phyloP scores from a whole-genome alignment of 2,329 filamentous ascomycete species.

The Verticillium tricorpus region DNA sequence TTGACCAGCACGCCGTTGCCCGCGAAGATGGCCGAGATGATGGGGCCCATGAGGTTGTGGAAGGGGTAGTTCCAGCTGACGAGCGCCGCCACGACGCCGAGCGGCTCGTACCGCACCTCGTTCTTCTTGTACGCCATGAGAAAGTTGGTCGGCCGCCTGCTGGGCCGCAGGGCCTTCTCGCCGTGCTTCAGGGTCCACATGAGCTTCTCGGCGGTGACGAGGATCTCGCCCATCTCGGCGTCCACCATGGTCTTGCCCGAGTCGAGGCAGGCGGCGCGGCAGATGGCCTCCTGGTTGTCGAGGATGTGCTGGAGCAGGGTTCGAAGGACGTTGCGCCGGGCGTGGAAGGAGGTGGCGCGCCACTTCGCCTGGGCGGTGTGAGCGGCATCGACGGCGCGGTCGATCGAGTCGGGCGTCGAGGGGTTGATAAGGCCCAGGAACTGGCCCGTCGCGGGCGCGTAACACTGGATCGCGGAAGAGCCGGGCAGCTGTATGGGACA shows the following conservation, averaged over 20 bases:
- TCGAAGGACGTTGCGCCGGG: slow-evolving; percentile 74
- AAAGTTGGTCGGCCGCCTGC: slow-evolving; percentile 76
- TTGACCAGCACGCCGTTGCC: slow-evolving; percentile 93
- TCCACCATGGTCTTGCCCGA: slow-evolving; percentile 96
- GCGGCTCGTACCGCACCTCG: slow-evolving; percentile 81
- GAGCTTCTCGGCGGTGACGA: slow-evolving; percentile 90
- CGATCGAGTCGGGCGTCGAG: slow-evolving; percentile 70
- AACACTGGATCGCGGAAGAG: slow-evolving; percentile 71
- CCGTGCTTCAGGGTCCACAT: slow-evolving; percentile 92
- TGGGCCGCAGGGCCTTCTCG: slow-evolving; percentile 70
- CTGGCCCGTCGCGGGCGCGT: slow-evolving; percentile 83
- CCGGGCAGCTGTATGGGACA: slow-evolving; percentile 44
- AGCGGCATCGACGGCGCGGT: slow-evolving; percentile 71
- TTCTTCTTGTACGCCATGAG: slow-evolving; percentile 96
- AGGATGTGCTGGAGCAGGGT: slow-evolving; percentile 80
- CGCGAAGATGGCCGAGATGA: slow-evolving; percentile 86
- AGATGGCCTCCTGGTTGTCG: slow-evolving; percentile 85
- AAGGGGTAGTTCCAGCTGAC: slow-evolving; percentile 98
- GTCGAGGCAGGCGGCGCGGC: slow-evolving; percentile 80
- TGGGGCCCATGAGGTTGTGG: slow-evolving; percentile 88
- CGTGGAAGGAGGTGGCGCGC: slow-evolving; percentile 70
- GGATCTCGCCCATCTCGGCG: slow-evolving; percentile 87
- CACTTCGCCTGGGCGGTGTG: slow-evolving; percentile 71
- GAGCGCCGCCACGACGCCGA: slow-evolving; percentile 87
- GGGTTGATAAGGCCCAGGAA: slow-evolving; percentile 77